phyloP scores from a whole-genome alignment of 2,329 filamentous ascomycete genomes.

The Pyricularia sp. region DNA sequence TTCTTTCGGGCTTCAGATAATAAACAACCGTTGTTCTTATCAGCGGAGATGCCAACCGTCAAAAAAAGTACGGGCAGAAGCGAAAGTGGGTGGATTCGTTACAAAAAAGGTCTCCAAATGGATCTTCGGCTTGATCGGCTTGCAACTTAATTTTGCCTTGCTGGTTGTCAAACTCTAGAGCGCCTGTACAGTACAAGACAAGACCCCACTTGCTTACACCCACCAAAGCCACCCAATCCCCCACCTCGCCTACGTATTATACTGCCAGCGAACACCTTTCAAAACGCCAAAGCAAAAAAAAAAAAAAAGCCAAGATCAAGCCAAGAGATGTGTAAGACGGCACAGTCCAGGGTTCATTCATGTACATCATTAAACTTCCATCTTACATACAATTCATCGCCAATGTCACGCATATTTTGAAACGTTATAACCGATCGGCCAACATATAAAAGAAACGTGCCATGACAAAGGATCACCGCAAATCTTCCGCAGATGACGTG shows the following conservation, averaged over 20 bases:
- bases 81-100: too few relatives aligned
- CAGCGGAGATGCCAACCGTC: not conserved
- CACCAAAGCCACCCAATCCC: too few relatives aligned
- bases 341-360: not conserved
- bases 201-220: too few relatives aligned
- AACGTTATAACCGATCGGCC: not conserved
- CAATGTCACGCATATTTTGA: not conserved
- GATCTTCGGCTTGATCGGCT: too few relatives aligned
- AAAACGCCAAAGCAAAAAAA: not conserved
- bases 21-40: not conserved
- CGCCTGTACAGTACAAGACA: too few relatives aligned
- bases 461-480: not conserved
- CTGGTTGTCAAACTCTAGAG: too few relatives aligned
- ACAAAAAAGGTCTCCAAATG: too few relatives aligned
- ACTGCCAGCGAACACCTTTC: not conserved
- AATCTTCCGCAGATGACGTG: not conserved
- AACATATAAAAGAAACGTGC: not conserved
- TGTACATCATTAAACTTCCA: not conserved
- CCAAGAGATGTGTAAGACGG: not conserved
- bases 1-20: not conserved
- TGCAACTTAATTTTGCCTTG: too few relatives aligned
- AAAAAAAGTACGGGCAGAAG: not conserved
- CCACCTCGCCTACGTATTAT: too few relatives aligned
- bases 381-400: not conserved
- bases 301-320: not conserved